Evolutionary conservation across 176 grass and related monocot species (phyloP).

Genomic region (Olyra latifolia): DNA sequence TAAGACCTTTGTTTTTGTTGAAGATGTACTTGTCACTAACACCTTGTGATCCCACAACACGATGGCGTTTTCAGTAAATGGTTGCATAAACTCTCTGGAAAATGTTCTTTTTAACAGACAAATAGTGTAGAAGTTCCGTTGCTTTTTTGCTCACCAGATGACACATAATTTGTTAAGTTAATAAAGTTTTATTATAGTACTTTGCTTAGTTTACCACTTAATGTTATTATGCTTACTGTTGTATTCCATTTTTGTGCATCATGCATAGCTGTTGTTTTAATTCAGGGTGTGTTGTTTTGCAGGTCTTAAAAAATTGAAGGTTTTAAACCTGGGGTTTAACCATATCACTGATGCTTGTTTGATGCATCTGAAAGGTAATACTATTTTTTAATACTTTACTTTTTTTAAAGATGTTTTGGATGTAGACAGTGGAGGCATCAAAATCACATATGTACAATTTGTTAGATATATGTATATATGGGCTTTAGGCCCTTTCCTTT

Average conservation of each 20-base stretch:
- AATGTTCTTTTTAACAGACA: not conserved
- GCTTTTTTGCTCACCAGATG: not conserved
- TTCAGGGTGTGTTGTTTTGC: constrained; percentile 1
- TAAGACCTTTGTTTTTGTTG: not conserved
- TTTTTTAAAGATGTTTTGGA: not conserved
- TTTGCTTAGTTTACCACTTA: not conserved
- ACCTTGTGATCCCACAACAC: not conserved
- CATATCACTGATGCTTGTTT: constrained; percentile 80
- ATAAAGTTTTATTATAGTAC: not conserved
- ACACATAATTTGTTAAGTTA: not conserved
- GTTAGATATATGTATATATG: no score
- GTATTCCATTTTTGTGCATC: not conserved
- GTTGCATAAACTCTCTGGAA: not conserved
- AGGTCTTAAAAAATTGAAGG: constrained; percentile 67
- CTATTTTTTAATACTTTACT: not conserved
- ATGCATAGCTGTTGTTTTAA: not conserved
- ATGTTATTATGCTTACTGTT: not conserved
- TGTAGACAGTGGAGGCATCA: not conserved
- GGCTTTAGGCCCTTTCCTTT: no score
- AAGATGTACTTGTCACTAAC: not conserved
- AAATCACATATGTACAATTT: no score
- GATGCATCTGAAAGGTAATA: constrained; percentile 67
- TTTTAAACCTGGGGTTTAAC: constrained; percentile 81
- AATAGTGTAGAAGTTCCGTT: not conserved
- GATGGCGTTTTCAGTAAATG: not conserved